Conservation (phyloP, 345 rosid genomes). For the Acer campestre region DNA sequence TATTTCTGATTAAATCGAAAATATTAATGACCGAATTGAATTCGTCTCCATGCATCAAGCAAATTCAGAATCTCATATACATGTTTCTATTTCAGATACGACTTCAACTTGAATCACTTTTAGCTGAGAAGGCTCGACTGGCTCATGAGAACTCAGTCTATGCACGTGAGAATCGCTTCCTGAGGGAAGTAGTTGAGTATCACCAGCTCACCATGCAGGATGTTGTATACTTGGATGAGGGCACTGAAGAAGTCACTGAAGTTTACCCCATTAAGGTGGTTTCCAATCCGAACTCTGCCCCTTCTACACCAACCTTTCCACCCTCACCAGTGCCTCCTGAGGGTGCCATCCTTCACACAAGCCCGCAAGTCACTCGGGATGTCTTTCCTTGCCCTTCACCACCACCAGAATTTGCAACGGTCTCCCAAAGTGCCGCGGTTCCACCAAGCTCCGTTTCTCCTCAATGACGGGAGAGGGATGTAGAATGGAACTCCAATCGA, state of each 20-base stretch:
- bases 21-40: slow-evolving; percentile 1
- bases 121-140: slow-evolving; percentile 93
- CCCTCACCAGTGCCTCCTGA: slow-evolving; percentile 21
- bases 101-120: slow-evolving; percentile 86
- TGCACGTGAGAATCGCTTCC: slow-evolving; percentile 85
- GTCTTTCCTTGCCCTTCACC: slow-evolving; percentile 38
- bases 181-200: slow-evolving; percentile 92
- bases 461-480: slow-evolving; percentile 1
- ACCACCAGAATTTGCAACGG: slow-evolving; percentile 32
- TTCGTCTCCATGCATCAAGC: neutral
- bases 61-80: slow-evolving; percentile 5
- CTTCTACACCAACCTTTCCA: slow-evolving; percentile 13
- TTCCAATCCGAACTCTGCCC: slow-evolving; percentile 27
- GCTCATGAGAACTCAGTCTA: slow-evolving; percentile 92
- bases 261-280: slow-evolving; percentile 69
- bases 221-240: slow-evolving; percentile 87
- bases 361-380: slow-evolving; percentile 23
- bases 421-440: slow-evolving; percentile 10
- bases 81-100: slow-evolving; percentile 50
- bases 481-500: neutral
- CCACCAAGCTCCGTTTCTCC: slow-evolving; percentile 10
- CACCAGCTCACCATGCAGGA: slow-evolving; percentile 98
- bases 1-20: neutral
- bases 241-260: slow-evolving; percentile 81
- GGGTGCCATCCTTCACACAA: slow-evolving; percentile 17